phyloP scores from a whole-genome alignment of 176 grass and related monocot species.

The Elaeis guineensis region DNA sequence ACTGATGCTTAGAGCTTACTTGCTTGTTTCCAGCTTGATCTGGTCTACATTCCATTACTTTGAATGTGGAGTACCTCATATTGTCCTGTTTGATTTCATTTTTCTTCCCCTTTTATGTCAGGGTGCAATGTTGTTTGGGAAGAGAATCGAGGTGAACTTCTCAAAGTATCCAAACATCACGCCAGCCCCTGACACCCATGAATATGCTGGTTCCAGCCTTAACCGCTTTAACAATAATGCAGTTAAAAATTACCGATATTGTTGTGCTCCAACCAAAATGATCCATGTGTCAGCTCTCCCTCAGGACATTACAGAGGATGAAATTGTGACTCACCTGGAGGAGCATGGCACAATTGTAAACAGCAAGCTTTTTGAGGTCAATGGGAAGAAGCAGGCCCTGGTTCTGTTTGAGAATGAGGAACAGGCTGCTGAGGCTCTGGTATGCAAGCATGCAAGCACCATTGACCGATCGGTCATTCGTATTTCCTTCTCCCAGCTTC shows the following conservation, averaged over 20 bases:
- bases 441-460: constrained; percentile 71
- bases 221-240: constrained; percentile 75
- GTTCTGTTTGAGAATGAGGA: constrained; percentile 67
- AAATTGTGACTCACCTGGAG: constrained; percentile 45
- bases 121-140: constrained; percentile 62
- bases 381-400: constrained; percentile 75
- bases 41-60: too few species aligned
- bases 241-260: constrained; percentile 87
- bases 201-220: constrained; percentile 65
- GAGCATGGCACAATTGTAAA: constrained; percentile 72
- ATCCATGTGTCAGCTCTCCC: constrained; percentile 84
- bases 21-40: too few species aligned
- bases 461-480: constrained; percentile 63
- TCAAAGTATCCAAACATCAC: constrained; percentile 82
- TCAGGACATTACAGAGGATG: constrained; percentile 56
- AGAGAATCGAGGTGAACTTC: constrained; percentile 81
- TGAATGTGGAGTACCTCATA: too few species aligned
- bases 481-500: constrained; percentile 92
- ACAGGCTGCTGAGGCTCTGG: constrained; percentile 66
- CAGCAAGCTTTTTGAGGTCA: constrained; percentile 80
- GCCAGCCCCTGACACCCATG: constrained; percentile 49
- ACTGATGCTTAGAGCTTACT: too few species aligned
- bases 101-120: constrained; percentile 3
- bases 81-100: not conserved
- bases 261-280: constrained; percentile 83